Evolutionary conservation across 176 grass and related monocot genomes (phyloP).

Genomic region (Dendrocalamus sinicus): DNA sequence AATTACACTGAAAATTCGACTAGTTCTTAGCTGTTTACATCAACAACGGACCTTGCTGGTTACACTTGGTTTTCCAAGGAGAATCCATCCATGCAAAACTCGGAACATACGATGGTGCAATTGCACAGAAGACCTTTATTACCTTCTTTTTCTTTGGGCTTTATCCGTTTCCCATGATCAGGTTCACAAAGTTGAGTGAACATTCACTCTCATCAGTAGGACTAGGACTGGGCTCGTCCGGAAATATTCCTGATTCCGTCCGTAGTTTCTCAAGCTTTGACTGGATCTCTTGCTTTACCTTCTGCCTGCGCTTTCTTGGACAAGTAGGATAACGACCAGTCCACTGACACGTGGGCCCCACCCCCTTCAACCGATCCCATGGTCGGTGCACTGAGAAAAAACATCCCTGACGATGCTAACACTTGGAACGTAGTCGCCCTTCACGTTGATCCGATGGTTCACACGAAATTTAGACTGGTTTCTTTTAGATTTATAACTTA

Average conservation of each 20-base stretch:
- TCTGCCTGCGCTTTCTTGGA: slow-evolving; percentile 18
- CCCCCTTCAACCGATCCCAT: too few species aligned
- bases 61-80: too few species aligned
- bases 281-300: not conserved
- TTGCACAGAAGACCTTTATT: slow-evolving; percentile 1
- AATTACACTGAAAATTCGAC: too few species aligned
- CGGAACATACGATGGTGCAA: not conserved
- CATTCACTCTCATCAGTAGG: not conserved
- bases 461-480: too few species aligned
- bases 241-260: not conserved
- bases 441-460: too few species aligned
- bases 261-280: slow-evolving; percentile 1
- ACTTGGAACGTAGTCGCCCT: too few species aligned
- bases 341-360: slow-evolving; percentile 10
- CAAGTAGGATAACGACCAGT: slow-evolving; percentile 28
- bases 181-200: not conserved
- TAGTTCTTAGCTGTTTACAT: too few species aligned
- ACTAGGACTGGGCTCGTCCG: too few species aligned
- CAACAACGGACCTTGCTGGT: too few species aligned
- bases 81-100: not conserved
- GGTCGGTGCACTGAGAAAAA: too few species aligned
- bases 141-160: not conserved
- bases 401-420: too few species aligned
- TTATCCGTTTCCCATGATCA: not conserved
- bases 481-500: too few species aligned